Conservation (phyloP, 495 filamentous ascomycete species). For the Neurospora tetraspora region DNA sequence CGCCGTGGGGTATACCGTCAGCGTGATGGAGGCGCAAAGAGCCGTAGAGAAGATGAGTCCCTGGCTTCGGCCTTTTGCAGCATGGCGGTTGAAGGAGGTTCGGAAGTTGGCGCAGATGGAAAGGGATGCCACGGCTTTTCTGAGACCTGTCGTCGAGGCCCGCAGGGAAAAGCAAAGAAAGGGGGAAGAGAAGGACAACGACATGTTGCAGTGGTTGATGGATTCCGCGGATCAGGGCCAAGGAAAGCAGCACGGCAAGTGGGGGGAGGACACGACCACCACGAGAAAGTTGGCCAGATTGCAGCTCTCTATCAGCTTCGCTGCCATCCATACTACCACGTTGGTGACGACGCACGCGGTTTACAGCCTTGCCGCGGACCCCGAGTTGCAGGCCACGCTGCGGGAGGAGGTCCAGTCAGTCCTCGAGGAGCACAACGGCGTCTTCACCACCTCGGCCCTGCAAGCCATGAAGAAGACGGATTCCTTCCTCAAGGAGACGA, state of each 20-base stretch:
- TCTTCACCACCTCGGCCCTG: constrained; percentile 18
- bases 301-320: constrained; percentile 37
- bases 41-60: constrained; percentile 20
- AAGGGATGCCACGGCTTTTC: constrained; percentile 16
- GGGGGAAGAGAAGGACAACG: constrained; percentile 19
- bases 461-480: constrained; percentile 28
- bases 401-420: constrained; percentile 41
- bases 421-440: constrained; percentile 17
- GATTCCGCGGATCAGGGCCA: constrained; percentile 1
- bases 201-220: constrained; percentile 34
- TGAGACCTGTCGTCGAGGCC: constrained; percentile 21
- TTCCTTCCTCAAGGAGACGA: constrained; percentile 26
- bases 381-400: constrained; percentile 35
- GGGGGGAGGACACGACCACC: constrained; percentile 8
- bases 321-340: constrained; percentile 36
- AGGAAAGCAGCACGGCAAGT: constrained; percentile 7
- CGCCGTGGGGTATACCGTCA: constrained; percentile 47
- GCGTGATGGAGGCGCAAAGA: constrained; percentile 26
- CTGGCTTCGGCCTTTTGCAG: constrained; percentile 24
- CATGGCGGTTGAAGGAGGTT: constrained; percentile 22
- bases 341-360: constrained; percentile 11
- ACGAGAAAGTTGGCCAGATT: constrained; percentile 18
- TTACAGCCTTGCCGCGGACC: constrained; percentile 32
- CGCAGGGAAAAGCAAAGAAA: constrained; percentile 7
- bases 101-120: constrained; percentile 17